Base-by-base conservation (phyloP, 2,329 filamentous ascomycete species). In the Camillea tinctor region DNA sequence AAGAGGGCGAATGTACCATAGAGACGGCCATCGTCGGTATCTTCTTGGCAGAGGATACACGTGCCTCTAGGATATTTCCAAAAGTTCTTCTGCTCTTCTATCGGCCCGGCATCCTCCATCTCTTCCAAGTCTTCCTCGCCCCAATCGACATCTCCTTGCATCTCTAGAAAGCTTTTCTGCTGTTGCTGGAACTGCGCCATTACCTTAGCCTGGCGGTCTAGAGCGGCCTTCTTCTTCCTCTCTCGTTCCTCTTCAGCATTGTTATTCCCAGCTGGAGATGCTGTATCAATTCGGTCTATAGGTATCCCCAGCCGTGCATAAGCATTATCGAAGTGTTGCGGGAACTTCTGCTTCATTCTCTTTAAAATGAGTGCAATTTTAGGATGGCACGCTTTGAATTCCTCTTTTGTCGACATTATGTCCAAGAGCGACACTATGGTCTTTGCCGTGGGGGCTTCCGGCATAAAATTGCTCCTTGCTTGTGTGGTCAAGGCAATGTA, bases 151-250 rank as follows among this genome's bases (percentile, higher is more conserved):
- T 88, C 83, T n/a, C 86, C 89, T 74, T 97, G 93, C 65, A 89
- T 95, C 59, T 92, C 90, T 77, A 99, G 80, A 76, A 99, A 99
- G 69, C 87, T 95, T 76, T 96, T 94, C 73, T 98, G 96, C 72
- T 99, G 94, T 72, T 97, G 90, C 73, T 98, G 95, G 76, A 99
- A 97, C 72, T 97, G 93, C 1, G 93, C 95, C 93, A 99, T 97
- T 30, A 99, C 92, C 70, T 88, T 90, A 1, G 93, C 93, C 75
- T 98, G 93, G 21, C 95, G 87, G 68, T 93, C 94, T 49, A 93
- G 78, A 0, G 95, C 95, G 56, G 94, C 91, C 75, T 91, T 90
- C 81, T 97, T 99, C 80, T 94, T 97, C 62, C 87, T 80, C 74
- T 94, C 91, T 17, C 86, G 84, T 70, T 94, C 91, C 66, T 89